Conservation (phyloP, 306 rosid species). For the Dicorynia guianensis region DNA sequence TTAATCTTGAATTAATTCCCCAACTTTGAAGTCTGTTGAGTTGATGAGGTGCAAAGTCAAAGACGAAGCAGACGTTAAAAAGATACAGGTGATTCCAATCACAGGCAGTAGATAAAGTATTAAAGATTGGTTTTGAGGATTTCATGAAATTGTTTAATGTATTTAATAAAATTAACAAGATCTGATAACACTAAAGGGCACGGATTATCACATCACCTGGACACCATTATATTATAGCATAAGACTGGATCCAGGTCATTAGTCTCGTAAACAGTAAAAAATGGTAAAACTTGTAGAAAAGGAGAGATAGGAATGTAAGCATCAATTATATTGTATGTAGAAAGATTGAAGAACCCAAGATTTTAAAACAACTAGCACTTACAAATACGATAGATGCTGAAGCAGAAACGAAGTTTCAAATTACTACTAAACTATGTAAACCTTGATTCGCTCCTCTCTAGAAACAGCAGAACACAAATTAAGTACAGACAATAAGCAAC, state of each 20-base stretch:
- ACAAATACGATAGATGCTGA: slow-evolving; percentile 39
- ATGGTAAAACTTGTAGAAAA: slow-evolving; percentile 14
- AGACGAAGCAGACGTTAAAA: slow-evolving; percentile 42
- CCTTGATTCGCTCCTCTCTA: slow-evolving; percentile 63
- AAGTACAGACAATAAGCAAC: slow-evolving; percentile 52
- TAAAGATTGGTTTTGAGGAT: slow-evolving; percentile 33
- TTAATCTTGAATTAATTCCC: slow-evolving; percentile 34
- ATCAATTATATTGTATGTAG: slow-evolving; percentile 56
- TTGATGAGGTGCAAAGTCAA: slow-evolving; percentile 48
- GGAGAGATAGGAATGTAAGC: slow-evolving; percentile 69
- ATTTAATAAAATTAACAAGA: slow-evolving; percentile 17
- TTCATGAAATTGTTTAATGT: neutral
- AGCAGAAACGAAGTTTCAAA: slow-evolving; percentile 23
- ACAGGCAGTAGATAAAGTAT: slow-evolving; percentile 27
- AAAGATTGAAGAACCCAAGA: slow-evolving; percentile 59
- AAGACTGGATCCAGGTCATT: slow-evolving; percentile 81
- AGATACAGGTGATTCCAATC: slow-evolving; percentile 45
- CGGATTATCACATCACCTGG: slow-evolving; percentile 54
- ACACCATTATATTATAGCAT: slow-evolving; percentile 36
- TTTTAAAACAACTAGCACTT: slow-evolving; percentile 38
- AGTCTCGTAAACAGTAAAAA: slow-evolving; percentile 57
- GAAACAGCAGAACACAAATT: slow-evolving; percentile 39
- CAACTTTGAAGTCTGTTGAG: slow-evolving; percentile 38
- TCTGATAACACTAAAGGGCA: slow-evolving; percentile 41
- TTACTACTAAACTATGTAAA: slow-evolving; percentile 37